These are phyloP conservation scores for Hymenoscyphus infarciens DNA, from an alignment of 2,329 filamentous ascomycete species.

Conservation along the genomic window DNA sequence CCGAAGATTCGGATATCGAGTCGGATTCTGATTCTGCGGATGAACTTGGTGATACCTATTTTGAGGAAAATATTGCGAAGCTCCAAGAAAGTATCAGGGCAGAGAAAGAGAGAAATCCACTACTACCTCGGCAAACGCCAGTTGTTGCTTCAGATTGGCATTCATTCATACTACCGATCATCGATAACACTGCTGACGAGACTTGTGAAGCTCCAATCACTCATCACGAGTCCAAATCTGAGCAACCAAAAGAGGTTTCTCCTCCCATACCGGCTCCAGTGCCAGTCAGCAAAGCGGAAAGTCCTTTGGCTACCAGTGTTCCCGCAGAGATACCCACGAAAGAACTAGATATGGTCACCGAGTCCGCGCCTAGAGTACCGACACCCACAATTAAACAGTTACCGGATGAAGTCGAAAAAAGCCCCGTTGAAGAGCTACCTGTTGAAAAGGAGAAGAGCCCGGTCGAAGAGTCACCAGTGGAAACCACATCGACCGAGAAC, in stretches of 20 bases:
- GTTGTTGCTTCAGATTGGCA: slow-evolving; percentile 18
- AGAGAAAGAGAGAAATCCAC: slow-evolving; percentile 22
- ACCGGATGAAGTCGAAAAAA: not conserved
- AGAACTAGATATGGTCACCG: not conserved
- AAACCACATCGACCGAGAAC: not conserved
- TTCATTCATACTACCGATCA: slow-evolving; percentile 20
- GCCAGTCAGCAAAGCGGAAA: slow-evolving; percentile 5
- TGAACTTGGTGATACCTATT: slow-evolving; percentile 34
- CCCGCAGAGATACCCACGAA: slow-evolving; percentile 2
- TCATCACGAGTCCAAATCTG: slow-evolving; percentile 8
- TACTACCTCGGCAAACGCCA: slow-evolving; percentile 17
- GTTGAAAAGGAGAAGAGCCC: not conserved
- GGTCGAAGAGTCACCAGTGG: not conserved
- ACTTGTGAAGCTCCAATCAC: slow-evolving; percentile 19
- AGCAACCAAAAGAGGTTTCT: slow-evolving; percentile 1
- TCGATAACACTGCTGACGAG: slow-evolving; percentile 19
- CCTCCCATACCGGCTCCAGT: not conserved
- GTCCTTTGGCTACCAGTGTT: not conserved
- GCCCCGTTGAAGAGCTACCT: not conserved
- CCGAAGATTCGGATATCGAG: slow-evolving; percentile 22
- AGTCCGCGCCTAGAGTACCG: not conserved
- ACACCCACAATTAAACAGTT: not conserved
- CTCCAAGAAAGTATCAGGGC: slow-evolving; percentile 25
- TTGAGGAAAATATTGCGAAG: slow-evolving; percentile 33
- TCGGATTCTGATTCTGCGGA: slow-evolving; percentile 32